These are phyloP conservation scores for Coemansia erecta DNA, from an alignment of 192 early-diverging fungal genomes.

Conservation along the genomic window DNA sequence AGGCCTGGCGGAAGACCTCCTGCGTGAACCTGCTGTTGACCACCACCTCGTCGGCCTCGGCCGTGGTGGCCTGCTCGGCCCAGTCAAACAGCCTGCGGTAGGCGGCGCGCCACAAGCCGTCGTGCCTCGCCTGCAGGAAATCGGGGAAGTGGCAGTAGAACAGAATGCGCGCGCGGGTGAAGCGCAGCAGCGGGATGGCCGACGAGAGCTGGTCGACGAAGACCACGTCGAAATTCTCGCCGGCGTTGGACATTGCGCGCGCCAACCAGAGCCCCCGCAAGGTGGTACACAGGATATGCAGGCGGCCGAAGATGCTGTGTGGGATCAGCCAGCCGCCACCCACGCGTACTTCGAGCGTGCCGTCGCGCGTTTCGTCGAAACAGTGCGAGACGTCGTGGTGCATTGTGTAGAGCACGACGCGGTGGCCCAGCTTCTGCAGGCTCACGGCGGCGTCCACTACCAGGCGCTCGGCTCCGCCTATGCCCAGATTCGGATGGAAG, in stretches of 20 bases:
- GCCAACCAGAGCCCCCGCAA: constrained; percentile 72
- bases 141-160: constrained; percentile 99
- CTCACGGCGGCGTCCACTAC: constrained; percentile 89
- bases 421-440: constrained; percentile 75
- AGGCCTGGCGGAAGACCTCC: constrained; percentile 66
- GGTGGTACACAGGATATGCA: constrained; percentile 81
- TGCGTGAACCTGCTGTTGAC: constrained; percentile 92
- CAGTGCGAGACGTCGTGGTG: constrained; percentile 86
- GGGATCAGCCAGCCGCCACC: constrained; percentile 73
- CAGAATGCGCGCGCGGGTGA: constrained; percentile 69
- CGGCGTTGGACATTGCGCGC: constrained; percentile 47
- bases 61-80: constrained; percentile 83
- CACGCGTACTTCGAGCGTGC: constrained; percentile 74
- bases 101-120: constrained; percentile 58
- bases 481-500: constrained; percentile 92
- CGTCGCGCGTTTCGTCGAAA: constrained; percentile 89
- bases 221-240: constrained; percentile 65
- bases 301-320: constrained; percentile 63
- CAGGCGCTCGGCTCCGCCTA: constrained; percentile 93
- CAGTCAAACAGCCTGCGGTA: constrained; percentile 84
- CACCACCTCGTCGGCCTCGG: constrained; percentile 83
- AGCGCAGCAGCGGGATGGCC: constrained; percentile 74
- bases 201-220: constrained; percentile 89
- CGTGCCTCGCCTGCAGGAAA: constrained; percentile 70
- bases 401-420: constrained; percentile 80